Conservation (phyloP, 768 basidiomycete species). For the Macrolepiota albuminosa region DNA sequence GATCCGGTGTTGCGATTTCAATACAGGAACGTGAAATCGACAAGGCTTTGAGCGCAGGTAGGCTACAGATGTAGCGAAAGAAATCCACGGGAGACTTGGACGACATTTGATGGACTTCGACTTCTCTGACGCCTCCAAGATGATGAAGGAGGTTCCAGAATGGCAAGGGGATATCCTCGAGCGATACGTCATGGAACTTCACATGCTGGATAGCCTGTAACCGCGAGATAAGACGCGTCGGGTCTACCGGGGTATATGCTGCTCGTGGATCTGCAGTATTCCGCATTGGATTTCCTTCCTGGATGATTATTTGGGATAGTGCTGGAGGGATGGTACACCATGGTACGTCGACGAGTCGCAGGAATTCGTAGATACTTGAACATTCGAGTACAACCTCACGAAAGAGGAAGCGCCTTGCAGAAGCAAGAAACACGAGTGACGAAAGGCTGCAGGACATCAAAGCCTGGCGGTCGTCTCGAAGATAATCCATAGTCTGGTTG, state of each 20-base stretch:
- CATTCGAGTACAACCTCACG: conserved; percentile 22
- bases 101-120: conserved; percentile 22
- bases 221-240: conserved; percentile 10
- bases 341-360: conserved; percentile 24
- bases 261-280: not conserved
- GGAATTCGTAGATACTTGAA: conserved; percentile 19
- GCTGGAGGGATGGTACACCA: conserved; percentile 24
- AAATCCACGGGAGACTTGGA: conserved; percentile 19
- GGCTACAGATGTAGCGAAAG: conserved; percentile 23
- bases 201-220: conserved; percentile 13
- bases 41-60: conserved; percentile 21
- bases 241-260: conserved; percentile 14
- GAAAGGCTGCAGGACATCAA: conserved; percentile 27
- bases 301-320: conserved; percentile 19
- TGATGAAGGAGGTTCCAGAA: conserved; percentile 23
- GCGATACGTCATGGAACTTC: conserved; percentile 22
- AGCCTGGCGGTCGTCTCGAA: conserved; percentile 21
- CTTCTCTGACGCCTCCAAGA: conserved; percentile 20
- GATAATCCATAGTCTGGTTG: conserved; percentile 25
- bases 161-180: conserved; percentile 19
- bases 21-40: conserved; percentile 24
- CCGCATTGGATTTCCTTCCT: conserved; percentile 8
- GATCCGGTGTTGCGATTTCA: conserved; percentile 9
- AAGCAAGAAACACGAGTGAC: conserved; percentile 21
- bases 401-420: conserved; percentile 26